These are phyloP conservation scores for Pseudisothecium myosuroides DNA, from an alignment of 225 moss, liverwort and hornwort genomes.

Conservation along the genomic window DNA sequence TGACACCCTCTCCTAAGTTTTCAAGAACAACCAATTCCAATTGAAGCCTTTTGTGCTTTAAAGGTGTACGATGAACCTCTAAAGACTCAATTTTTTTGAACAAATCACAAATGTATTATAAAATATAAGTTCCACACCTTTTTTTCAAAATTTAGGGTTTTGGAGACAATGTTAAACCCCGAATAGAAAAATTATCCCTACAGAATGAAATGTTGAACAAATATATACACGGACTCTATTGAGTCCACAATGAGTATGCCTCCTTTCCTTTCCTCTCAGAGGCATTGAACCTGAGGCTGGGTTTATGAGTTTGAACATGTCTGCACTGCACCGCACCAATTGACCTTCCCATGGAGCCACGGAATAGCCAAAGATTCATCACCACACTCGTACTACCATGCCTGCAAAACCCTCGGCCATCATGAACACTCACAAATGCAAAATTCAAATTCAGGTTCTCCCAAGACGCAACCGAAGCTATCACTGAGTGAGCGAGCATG, in stretches of 20 bases:
- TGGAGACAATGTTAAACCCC: too few relatives aligned
- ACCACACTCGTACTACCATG: neutral
- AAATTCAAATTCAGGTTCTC: neutral
- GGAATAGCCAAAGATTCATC: neutral
- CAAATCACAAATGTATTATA: neutral
- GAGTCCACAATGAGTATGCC: neutral
- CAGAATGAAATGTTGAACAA: neutral
- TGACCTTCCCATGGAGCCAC: neutral
- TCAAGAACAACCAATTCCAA: accelerated
- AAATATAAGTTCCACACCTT: neutral
- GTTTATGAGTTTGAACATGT: neutral
- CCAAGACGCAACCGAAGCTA: too few relatives aligned
- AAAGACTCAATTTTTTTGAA: accelerated
- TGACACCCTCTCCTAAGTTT: neutral
- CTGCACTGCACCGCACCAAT: too few relatives aligned
- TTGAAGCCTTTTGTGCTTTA: neutral
- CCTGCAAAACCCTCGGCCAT: neutral
- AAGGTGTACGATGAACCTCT: neutral
- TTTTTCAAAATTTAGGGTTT: too few relatives aligned
- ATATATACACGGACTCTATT: neutral
- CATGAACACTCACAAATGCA: neutral
- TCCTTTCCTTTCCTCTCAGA: neutral
- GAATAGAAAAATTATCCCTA: neutral
- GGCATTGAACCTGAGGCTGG: neutral
- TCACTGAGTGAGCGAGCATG: neutral